Evolutionary conservation across 805 yeast species (phyloP).

Genomic region (Debaryomyces hansenii): DNA sequence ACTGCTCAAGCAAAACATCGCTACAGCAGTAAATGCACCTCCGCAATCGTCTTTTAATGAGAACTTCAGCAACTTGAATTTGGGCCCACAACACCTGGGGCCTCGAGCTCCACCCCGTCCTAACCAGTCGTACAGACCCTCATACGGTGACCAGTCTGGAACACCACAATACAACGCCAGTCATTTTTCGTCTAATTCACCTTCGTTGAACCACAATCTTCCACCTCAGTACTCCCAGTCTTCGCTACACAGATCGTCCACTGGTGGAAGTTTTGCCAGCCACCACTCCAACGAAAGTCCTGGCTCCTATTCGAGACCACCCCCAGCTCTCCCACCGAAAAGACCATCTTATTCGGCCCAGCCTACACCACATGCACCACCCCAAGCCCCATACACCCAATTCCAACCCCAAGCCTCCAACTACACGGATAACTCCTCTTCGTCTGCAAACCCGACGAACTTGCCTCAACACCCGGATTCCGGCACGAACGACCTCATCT

Average conservation of each 20-base stretch:
- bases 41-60: conserved; percentile 3
- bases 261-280: conserved; percentile 1
- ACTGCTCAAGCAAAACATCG: conserved; percentile 6
- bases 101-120: neutral
- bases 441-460: too few relatives aligned
- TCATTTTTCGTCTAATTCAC: too few relatives aligned
- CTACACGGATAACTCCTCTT: too few relatives aligned
- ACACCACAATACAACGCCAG: too few relatives aligned
- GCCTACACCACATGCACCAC: neutral
- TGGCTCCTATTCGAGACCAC: conserved; percentile 4
- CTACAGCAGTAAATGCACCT: neutral
- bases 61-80: conserved; percentile 7
- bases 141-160: neutral
- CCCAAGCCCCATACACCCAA: too few relatives aligned
- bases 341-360: neutral
- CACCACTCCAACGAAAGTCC: neutral
- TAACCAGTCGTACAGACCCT: neutral
- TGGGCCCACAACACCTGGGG: neutral
- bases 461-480: conserved; percentile 2
- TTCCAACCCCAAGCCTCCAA: too few relatives aligned
- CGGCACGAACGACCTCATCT: conserved; percentile 17
- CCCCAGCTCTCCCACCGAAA: conserved; percentile 6
- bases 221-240: neutral
- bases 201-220: too few relatives aligned
- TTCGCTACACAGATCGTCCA: neutral